A percentile compares a stretch with the other conserved stretches of the same genome.
Evolutionary conservation across 495 filamentous ascomycete genomes (phyloP).

Genomic region (Platismatia glauca): DNA sequence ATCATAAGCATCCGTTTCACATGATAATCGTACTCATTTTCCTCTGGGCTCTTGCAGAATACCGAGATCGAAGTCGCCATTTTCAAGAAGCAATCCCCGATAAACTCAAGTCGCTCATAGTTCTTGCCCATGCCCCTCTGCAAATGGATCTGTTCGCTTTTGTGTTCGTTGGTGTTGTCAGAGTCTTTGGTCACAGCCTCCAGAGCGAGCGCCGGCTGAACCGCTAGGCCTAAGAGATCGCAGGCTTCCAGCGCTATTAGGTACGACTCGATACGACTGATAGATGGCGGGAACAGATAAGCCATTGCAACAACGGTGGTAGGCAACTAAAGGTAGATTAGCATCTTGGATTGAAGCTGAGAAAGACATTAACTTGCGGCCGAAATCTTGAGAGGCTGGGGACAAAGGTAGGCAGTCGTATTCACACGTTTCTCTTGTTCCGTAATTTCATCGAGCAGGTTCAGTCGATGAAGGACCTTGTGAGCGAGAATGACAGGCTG

Average conservation of each 20-base stretch:
- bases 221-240: slow-evolving; percentile 45
- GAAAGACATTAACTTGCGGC: slow-evolving; percentile 44
- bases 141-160: slow-evolving; percentile 58
- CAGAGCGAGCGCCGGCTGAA: slow-evolving; percentile 63
- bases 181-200: slow-evolving; percentile 95
- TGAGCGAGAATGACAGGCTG: slow-evolving; percentile 76
- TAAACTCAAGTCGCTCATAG: slow-evolving; percentile 89
- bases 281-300: slow-evolving; percentile 72
- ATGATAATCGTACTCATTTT: slow-evolving; percentile 81
- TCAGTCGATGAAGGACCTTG: slow-evolving; percentile 63
- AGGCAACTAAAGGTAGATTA: slow-evolving; percentile 48
- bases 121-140: slow-evolving; percentile 91
- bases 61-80: slow-evolving; percentile 87
- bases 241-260: slow-evolving; percentile 72
- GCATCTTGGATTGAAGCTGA: neutral
- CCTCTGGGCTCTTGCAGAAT: slow-evolving; percentile 63
- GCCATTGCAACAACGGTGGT: slow-evolving; percentile 53
- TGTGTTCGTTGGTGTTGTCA: slow-evolving; percentile 77
- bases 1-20: slow-evolving; percentile 84
- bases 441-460: slow-evolving; percentile 60
- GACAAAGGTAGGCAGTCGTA: slow-evolving; percentile 40
- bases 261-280: slow-evolving; percentile 72
- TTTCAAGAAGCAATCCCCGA: slow-evolving; percentile 92
- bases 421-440: slow-evolving; percentile 42
- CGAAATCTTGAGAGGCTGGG: slow-evolving; percentile 63